Evolutionary conservation across 352 stramenopile genomes (phyloP), one percentile per base, ranked within the genome.

Genomic region (Phytophthora tubulina): DNA sequence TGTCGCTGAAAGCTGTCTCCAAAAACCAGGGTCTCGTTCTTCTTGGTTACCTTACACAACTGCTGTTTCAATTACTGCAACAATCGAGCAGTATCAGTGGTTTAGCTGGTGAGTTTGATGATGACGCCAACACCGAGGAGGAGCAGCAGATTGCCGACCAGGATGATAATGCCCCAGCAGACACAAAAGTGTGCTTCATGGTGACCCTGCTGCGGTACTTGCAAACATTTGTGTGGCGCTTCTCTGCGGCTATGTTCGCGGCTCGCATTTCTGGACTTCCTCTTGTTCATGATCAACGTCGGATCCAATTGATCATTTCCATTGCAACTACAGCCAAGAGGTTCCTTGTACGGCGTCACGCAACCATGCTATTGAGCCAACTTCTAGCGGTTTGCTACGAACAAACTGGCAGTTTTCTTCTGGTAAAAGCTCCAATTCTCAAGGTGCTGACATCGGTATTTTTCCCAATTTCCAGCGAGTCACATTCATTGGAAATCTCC

Each of bases 381-480:
- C 70, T 95, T n/a, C 45, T 85, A 3, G 58, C 55, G 1, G 74
- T 85, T 11, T 88, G 82, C 62, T 93, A 88, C 49, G 74, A 82
- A 6, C 85, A 93, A 63, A 90, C 79, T 0, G 88, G 85, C 1
- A 91, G 81, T 51, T 92, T 92, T 59, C 51, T 78, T 38, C 66
- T 90, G 4, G 39, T 95, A 4, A 85, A 85, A 30, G 64, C 70
- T 17, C 70, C 81, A 17, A 67, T 91, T 3, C 44, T 88, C 33
- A 83, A 83, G 15, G 81, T 88, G 0, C 61, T 91, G 10, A 88
- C 76, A 10, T 39, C 55, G 0, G 61, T 78, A 1, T 90, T 89
- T 48, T 93, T 90, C 51, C 73, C 77, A 0, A 58, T 30, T 30
- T 35, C 42, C 27, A 46, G 30, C 36, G 50, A 62, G 11, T 39